Evolutionary conservation across 768 basidiomycete species (phyloP), one percentile per base, ranked within the genome.

Genomic region (Tricholoma flavovirens): DNA sequence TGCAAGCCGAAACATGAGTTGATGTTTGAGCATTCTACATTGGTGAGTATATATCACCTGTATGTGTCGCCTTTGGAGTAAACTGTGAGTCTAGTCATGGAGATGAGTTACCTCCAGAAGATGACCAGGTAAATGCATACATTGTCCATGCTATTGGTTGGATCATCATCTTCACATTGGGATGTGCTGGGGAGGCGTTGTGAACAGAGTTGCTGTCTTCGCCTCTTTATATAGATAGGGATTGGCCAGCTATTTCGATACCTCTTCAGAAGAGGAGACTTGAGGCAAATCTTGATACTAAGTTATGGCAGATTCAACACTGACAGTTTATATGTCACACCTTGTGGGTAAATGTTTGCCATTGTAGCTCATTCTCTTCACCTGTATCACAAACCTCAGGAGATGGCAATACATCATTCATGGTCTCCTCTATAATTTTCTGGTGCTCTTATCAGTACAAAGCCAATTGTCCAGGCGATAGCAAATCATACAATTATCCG

Each of bases 161-260:
- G n/a, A 8, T 42, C 40, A 42, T 6, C 40, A 7, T 7, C 17
- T 7, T 17, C n/a, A 19, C 10, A 6, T 6, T 19, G 5, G 17
- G 40, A 17, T 42, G 6, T 19, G 7, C n/a, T 17, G 5, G 40
- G 32, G 6, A 51, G 50, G 2, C 50, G 50, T 14, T 10, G 32
- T 19, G 50, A 51, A 21, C n/a, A 51, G 15, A 51, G 22, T n/a
- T 42, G 30, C 4, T 42, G 17, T 4, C 42, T 43, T 15, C 38
- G 51, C 56, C 56, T 53, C 30, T 58, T 62, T 10, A 69, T 30
- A 22, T 64, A 66, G 38, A 66, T 59, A 8, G 59, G 55, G 19
- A 70, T 58, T 0, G 67, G 67, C 66, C 69, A 68, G 12, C 59
- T 56, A 36, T 65, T 56, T 38, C 63, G 55, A 51, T 65, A 67